These are phyloP conservation scores for Rhizopus stolonifer DNA, from an alignment of 371 early-diverging fungal species.

Conservation along the genomic window DNA sequence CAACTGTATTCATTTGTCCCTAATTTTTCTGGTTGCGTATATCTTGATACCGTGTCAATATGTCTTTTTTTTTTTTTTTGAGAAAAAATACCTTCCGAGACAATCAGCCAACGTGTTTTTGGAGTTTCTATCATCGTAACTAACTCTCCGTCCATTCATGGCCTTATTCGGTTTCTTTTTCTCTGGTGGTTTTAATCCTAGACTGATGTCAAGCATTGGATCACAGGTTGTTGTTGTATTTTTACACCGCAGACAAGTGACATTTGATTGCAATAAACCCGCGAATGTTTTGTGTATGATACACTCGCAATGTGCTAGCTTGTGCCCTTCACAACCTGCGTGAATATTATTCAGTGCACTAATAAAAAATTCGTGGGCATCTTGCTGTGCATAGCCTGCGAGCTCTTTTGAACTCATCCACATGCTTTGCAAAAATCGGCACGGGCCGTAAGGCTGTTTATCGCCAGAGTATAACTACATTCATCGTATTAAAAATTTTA, in stretches of 20 bases:
- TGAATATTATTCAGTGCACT: slow-evolving; percentile 87
- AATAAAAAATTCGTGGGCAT: slow-evolving; percentile 96
- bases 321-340: slow-evolving; percentile 46
- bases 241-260: slow-evolving; percentile 84
- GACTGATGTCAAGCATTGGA: slow-evolving; percentile 89
- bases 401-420: slow-evolving; percentile 87
- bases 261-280: slow-evolving; percentile 85
- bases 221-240: slow-evolving; percentile 80
- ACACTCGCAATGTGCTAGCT: slow-evolving; percentile 67
- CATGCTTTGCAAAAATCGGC: slow-evolving; percentile 79
- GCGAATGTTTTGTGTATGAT: slow-evolving; percentile 91
- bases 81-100: slow-evolving; percentile 47
- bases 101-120: slow-evolving; percentile 53
- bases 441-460: slow-evolving; percentile 79
- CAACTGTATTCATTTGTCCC: slow-evolving; percentile 74
- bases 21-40: slow-evolving; percentile 74
- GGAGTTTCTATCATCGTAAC: slow-evolving; percentile 22
- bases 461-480: slow-evolving; percentile 69
- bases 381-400: slow-evolving; percentile 94
- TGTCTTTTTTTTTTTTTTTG: too few relatives aligned
- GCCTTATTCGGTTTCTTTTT: slow-evolving; percentile 30
- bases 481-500: too few relatives aligned
- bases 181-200: slow-evolving; percentile 69
- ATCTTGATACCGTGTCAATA: slow-evolving; percentile 38
- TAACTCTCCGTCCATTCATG: slow-evolving; percentile 16